Conservation (phyloP, 371 early-diverging fungal species). For the Entomophthora muscae region DNA sequence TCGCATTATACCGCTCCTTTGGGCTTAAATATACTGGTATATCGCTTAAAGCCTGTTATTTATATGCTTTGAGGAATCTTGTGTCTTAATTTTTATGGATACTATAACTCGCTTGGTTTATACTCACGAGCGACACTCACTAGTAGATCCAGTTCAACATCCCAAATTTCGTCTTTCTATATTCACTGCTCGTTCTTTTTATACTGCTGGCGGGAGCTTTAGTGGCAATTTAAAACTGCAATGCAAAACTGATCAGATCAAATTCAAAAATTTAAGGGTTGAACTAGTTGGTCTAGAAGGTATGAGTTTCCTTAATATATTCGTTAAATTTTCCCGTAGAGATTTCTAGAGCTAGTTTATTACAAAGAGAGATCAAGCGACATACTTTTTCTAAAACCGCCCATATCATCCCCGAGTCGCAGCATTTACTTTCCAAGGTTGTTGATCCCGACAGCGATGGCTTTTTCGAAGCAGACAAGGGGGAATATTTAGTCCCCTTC, state of each 20-base stretch:
- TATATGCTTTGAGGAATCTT: no score
- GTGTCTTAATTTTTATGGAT: neutral
- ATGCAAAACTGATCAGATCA: neutral
- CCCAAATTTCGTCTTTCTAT: neutral
- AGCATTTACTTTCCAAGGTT: neutral
- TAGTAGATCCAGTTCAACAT: neutral
- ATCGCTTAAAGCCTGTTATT: no score
- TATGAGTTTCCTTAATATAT: no score
- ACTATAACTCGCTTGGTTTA: neutral
- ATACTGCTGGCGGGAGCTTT: neutral
- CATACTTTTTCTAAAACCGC: neutral
- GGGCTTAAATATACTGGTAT: no score
- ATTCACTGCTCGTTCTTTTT: neutral
- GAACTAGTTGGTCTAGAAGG: neutral
- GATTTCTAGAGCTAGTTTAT: neutral
- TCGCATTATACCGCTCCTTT: no score
- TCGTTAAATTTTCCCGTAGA: neutral
- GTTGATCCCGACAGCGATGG: neutral
- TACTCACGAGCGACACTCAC: neutral
- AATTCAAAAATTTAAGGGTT: neutral
- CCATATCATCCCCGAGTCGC: neutral
- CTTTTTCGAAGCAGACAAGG: neutral
- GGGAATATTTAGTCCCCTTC: neutral
- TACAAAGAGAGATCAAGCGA: neutral
- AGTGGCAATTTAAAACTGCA: neutral